Base-by-base conservation (phyloP, 306 rosid genomes). In the Luffa acutangula region DNA sequence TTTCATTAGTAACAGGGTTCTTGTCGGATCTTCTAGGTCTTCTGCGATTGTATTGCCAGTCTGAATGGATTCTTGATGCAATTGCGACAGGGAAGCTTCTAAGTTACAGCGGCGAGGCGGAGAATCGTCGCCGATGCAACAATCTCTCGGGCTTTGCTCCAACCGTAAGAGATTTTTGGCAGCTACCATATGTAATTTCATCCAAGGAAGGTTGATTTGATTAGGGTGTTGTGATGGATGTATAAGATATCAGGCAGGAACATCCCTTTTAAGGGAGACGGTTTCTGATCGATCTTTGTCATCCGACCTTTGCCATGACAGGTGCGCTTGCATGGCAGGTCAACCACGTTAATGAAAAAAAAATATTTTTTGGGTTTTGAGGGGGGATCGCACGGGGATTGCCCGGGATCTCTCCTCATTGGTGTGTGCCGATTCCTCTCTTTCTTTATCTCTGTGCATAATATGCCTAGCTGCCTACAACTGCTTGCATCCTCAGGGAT, bases 321-420 rank as follows among this genome's bases (percentile, higher is more conserved):
- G 97, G 98, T 91, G 98, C 92, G 98, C 97, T 93, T 91, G 98
- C 95, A 69, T 93, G 97, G 98, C 98, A 85, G 97, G 98, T 91
- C 98, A 90, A 54, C 53, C 17, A 79, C 66, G 73, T 76, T 85
- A 91, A 91, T 88, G 75, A 43, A 69, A 88, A 93, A 88, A 85
- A 36, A 75, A 53, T 7, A 42, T 12, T 9, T 81, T 91, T 81
- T 43, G 85, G 76, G 88, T 83, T 88, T 86, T 21, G 82, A 41
- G 86, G 90, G 87, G 80, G 85, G 79, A 86, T 83, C 91, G 98
- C 93, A 93, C 90, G 95, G 93, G 94, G 52, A 18, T 90, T 91
- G 82, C 90, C 92, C 92, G 92, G 98, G 95, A 6, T 88, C 88
- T 84, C 84, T 80, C 82, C 85, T 86, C 42, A 34, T 39, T 87